Base-by-base conservation (phyloP, 108 stramenopile species). In the Fragilariopsis cylindrus region DNA sequence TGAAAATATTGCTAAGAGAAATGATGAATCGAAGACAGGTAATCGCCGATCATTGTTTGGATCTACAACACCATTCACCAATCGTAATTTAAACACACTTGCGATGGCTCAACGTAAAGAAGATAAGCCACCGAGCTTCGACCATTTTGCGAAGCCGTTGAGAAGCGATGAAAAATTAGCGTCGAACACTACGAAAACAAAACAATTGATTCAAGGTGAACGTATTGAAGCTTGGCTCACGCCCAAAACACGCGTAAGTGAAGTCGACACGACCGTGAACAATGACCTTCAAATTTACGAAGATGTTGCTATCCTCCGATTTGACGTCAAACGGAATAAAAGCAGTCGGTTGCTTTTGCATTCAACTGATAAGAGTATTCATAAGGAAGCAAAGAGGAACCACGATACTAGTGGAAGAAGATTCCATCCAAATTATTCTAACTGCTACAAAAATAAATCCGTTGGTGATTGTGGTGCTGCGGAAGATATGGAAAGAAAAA, bases 141-240 rank as follows among this genome's bases (percentile, higher is more conserved):
- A 12, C 12, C 52, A 53, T n/a, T 53, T 53, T 53, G 15, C 52
- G 15, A n/a, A n/a, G 15, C 15, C 52, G 52, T 12, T 15, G 18
- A 49, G n/a, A 5, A 48, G 16, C 6, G 16, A 50, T 30, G 7
- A 40, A 45, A 43, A 44, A 12, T 63, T 44, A 11, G 45, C 42
- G 13, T 40, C 43, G n/a, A 63, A 41, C 39, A 12, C 48, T 47
- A 4, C 46, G 7, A 0, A 8, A 40, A 39, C 48, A 21, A 41
- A 52, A 19, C 8, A 65, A 9, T 43, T n/a, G 63, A 42, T 43
- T 7, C 7, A 44, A 19, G 12, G 43, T 12, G 67, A 68, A 48
- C 49, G 50, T 21, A 50, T 68, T 19, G 67, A 68, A 39, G 67
- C 49, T 30, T 68, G 67, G 67, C 48, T 68, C 49, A 68, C 67